Base-by-base conservation (phyloP, 2,329 filamentous ascomycete genomes). In the Colletotrichum zoysiae region DNA sequence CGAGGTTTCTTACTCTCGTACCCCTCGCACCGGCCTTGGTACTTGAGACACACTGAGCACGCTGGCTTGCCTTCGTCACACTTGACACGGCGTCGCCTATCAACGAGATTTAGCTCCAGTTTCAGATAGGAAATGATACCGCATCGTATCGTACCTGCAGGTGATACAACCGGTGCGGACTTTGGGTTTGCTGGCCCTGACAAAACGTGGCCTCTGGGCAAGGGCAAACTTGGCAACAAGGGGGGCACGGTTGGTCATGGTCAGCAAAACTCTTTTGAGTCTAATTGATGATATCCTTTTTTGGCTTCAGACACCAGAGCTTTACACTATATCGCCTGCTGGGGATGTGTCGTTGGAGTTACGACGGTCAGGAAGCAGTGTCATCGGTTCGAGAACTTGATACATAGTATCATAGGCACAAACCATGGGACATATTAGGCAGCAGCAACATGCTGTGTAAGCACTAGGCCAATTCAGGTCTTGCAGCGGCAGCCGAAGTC, bases 21-120 rank as follows among this genome's bases (percentile, higher is more conserved):
- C 11, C 69, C 65, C 16, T 35, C 53, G 5, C 69, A 71, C 14
- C 38, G 40, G 58, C 69, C 69, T 3, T 57, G 33, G 23, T 69
- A 69, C n/a, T 71, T 71, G 20, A 71, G 51, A 16, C 69, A 71
- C 1, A 44, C 53, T 9, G 38, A 26, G 42, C 69, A 71, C 5
- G 65, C 69, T 1, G 69, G 69, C 26, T 38, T 71, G 50, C 26
- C 40, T 35, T 71, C 69, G 30, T 71, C 69, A 1, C 69, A 71
- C 5, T 71, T 71, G 16, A 53, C 60, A 23, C 40, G 69, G 8
- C 69, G 69, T 6, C 51, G 69, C 9, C 70, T 72, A n/a, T n/a
- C 16, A 5, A 5, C 7, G 12, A 0, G 4, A 16, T 30, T 51
- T 38, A 58, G 55, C 4, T 26, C 3, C 12, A 2, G 35, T 7